A percentile compares a stretch with the other conserved stretches of the same genome.
Evolutionary conservation across 1,284 basidiomycete species (phyloP).

Genomic region (Malassezia nana): DNA sequence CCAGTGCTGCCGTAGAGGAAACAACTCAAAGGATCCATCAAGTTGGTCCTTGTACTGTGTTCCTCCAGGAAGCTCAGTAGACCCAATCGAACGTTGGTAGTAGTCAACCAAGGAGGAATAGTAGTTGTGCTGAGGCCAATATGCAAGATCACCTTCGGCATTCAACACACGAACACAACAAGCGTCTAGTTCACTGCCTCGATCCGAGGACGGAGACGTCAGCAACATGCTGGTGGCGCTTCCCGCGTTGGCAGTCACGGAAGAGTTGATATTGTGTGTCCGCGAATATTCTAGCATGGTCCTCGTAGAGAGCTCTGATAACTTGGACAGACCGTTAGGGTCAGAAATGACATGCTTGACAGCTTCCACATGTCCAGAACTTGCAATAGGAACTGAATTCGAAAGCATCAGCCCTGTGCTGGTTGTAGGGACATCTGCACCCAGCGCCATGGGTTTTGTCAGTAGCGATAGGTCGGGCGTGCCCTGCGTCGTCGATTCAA

Average conservation of each 20-base stretch:
- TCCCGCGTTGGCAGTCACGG: background rate
- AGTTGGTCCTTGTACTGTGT: background rate
- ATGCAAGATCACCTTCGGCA: background rate
- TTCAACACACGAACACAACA: constrained; percentile 6
- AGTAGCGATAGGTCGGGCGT: background rate
- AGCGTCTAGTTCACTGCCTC: background rate
- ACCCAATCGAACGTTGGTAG: background rate
- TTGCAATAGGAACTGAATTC: background rate
- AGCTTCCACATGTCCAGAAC: background rate
- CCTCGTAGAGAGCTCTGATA: background rate
- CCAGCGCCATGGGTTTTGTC: background rate
- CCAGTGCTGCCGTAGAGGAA: background rate
- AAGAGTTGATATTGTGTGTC: background rate
- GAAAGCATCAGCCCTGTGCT: background rate
- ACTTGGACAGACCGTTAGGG: background rate
- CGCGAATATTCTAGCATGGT: background rate
- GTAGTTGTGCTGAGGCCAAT: background rate
- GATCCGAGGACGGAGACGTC: background rate
- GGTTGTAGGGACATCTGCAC: background rate
- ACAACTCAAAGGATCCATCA: background rate
- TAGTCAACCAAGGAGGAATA: background rate
- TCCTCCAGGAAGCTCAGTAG: constrained; percentile 1
- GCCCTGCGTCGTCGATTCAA: background rate
- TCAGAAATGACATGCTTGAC: background rate
- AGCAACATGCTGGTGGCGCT: background rate